Conservation (phyloP, 2,329 filamentous ascomycete genomes). For the Botrytis medusae region DNA sequence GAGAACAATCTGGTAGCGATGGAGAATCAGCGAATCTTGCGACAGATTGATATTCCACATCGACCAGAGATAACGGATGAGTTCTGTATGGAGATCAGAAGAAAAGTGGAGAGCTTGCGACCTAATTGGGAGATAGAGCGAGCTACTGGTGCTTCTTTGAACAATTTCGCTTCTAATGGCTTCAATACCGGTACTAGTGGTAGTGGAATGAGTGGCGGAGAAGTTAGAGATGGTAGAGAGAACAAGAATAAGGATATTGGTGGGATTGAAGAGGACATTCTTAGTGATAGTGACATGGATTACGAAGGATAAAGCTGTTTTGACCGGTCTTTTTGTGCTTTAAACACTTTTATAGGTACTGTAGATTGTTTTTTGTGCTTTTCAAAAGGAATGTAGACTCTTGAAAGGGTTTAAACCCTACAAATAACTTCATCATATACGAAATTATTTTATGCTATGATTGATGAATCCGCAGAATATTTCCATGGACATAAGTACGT, state of each 20-base stretch:
- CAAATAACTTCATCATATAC: not conserved
- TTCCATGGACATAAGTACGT: not conserved
- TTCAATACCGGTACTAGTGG: rapidly evolving
- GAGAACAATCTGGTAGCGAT: not conserved
- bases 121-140: not conserved
- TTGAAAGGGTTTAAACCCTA: rapidly evolving
- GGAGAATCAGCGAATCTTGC: not conserved
- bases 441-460: not conserved
- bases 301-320: not conserved
- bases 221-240: too few species aligned
- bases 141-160: not conserved
- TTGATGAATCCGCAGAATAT: rapidly evolving
- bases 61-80: not conserved
- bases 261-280: not conserved
- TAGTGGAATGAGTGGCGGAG: not conserved
- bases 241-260: not conserved
- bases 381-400: rapidly evolving
- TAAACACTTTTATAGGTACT: not conserved
- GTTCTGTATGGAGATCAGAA: not conserved
- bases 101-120: not conserved
- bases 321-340: not conserved
- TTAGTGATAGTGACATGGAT: not conserved
- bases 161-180: rapidly evolving
- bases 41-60: not conserved
- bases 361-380: not conserved